Evolutionary conservation across 1,284 basidiomycete genomes (phyloP).

Genomic region (Mycena citricolor): DNA sequence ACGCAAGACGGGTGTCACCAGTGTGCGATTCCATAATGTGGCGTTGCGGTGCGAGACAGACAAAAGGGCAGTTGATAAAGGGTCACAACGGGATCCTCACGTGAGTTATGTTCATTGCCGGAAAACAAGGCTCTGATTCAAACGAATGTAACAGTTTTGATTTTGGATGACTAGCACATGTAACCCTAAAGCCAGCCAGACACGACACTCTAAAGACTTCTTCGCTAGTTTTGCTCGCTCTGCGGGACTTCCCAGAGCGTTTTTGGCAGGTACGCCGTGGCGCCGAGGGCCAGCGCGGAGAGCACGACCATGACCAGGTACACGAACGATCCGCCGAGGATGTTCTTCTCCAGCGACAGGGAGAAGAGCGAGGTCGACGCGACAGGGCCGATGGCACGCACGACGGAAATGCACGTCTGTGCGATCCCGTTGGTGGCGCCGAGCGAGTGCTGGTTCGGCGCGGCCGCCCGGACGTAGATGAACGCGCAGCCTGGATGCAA

Average conservation of each 20-base stretch:
- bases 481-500: constrained; percentile 4
- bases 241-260: constrained; percentile 6
- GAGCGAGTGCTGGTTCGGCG: not conserved
- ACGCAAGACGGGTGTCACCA: no score
- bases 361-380: constrained; percentile 37
- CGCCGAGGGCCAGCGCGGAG: constrained; percentile 10
- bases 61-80: no score
- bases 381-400: constrained; percentile 49
- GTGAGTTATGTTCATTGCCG: no score
- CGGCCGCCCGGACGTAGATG: constrained; percentile 4
- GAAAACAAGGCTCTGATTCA: no score
- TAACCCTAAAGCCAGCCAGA: no score
- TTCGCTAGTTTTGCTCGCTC: no score
- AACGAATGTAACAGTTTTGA: no score
- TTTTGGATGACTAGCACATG: no score
- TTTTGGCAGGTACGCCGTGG: constrained; percentile 6
- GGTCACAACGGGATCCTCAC: no score
- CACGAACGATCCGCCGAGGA: constrained; percentile 36
- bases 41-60: no score
- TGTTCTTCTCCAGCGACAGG: constrained; percentile 31
- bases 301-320: constrained; percentile 31
- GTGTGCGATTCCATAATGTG: no score
- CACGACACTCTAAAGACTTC: no score
- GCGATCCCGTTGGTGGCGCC: constrained; percentile 41
- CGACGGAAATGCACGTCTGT: constrained; percentile 45